Evolutionary conservation across 345 rosid species (phyloP).

Genomic region (Linum lewisii): DNA sequence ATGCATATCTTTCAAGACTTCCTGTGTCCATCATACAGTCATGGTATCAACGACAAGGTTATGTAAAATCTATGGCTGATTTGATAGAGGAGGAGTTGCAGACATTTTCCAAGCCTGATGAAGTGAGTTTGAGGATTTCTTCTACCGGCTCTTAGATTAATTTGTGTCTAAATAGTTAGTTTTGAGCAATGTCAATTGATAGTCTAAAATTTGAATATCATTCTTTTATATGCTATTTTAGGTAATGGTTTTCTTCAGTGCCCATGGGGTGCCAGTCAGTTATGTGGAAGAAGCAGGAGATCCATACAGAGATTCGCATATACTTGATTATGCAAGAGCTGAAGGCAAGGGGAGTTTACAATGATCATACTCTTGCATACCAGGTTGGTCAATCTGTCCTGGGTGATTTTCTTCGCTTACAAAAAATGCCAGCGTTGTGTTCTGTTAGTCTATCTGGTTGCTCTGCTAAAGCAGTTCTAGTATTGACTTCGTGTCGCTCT

Average conservation of each 20-base stretch:
- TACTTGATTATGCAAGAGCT: constrained; percentile 71
- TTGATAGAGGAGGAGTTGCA: constrained; percentile 65
- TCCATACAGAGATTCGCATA: constrained; percentile 79
- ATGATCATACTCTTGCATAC: constrained; percentile 71
- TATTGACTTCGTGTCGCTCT: too few relatives aligned
- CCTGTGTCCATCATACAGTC: constrained; percentile 73
- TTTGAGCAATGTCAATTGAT: neutral
- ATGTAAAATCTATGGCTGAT: constrained; percentile 78
- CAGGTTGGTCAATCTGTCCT: constrained; percentile 44
- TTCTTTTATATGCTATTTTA: constrained; percentile 20
- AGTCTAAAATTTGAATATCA: neutral
- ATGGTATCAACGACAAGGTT: constrained; percentile 87
- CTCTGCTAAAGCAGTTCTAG: too few relatives aligned
- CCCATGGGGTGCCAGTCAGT: constrained; percentile 92
- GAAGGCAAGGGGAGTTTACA: constrained; percentile 61
- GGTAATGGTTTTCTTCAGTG: constrained; percentile 92
- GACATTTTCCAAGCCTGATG: constrained; percentile 57
- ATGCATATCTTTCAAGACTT: constrained; percentile 52
- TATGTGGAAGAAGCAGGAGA: constrained; percentile 84
- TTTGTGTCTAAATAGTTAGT: too few relatives aligned
- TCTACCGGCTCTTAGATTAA: neutral
- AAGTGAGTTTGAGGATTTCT: constrained; percentile 30
- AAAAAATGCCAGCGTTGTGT: neutral
- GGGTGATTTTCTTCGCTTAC: neutral
- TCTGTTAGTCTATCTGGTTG: neutral